Evolutionary conservation across 192 early-diverging fungal species (phyloP), one percentile per base, ranked within the genome.

Genomic region (Coemansia sp.): DNA sequence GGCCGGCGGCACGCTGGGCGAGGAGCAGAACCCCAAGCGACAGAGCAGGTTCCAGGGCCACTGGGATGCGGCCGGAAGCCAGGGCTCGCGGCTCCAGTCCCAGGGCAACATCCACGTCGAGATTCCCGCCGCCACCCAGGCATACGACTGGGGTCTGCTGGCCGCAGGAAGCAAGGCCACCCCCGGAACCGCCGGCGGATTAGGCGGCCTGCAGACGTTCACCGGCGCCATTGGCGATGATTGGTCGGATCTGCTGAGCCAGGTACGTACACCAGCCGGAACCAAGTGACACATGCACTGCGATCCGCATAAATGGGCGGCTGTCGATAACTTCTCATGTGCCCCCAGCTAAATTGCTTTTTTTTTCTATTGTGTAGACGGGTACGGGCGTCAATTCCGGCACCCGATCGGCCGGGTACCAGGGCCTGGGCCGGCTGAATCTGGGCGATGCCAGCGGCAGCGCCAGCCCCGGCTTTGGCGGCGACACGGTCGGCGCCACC

Each of bases 31-130:
- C 35, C 64, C 52, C 28, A 75, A 68, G 53, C 72, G 65, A 49
- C 65, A 75, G 40, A 75, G 72, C 35, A 52, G 72, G 21, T 75
- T 75, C 32, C 72, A 68, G 40, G 65, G 72, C 7, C 72, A 75
- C 34, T 75, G 72, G 72, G 72, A 75, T 53, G 55, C 64, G 19
- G 51, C 72, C 1, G 46, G 56, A 44, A 39, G 39, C 43, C 58
- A 61, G 25, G 39, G 40, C 20, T 26, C 55, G 44, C 55, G 36
- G 19, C 52, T 60, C 21, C 64, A 59, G 40, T 32, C 55, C 20
- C 54, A 61, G 41, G 38, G 36, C 47, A 54, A 40, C 51, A 34
- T 53, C 44, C 60, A 53, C 17, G 50, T 58, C 14, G 55, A 57
- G 25, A 34, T 55, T 22, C 54, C 61, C 17, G 35, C 53, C 25